Conservation (phyloP, 768 basidiomycete genomes). For the Russula abietina region DNA sequence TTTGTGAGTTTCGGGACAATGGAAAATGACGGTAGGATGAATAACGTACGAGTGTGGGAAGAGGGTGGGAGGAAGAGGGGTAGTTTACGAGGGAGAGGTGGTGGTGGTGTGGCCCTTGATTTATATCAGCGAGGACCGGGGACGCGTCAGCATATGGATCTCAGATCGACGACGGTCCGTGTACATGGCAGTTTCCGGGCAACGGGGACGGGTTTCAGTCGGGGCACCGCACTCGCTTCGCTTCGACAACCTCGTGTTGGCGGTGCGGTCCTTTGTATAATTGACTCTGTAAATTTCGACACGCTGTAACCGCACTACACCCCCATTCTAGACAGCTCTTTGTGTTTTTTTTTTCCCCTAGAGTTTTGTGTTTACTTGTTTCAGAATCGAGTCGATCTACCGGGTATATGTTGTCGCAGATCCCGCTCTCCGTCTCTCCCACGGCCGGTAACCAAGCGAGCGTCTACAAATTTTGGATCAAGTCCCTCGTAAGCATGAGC, state of each 20-base stretch:
- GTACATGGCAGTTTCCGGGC: constrained; percentile 6
- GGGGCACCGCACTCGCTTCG: not conserved
- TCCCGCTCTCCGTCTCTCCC: not conserved
- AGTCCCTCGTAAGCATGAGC: too few relatives aligned
- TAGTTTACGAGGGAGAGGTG: not conserved
- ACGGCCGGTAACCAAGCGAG: not conserved
- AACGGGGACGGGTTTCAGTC: not conserved
- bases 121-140: constrained; percentile 22
- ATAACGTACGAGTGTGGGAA: not conserved
- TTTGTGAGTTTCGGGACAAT: not conserved
- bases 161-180: constrained; percentile 17
- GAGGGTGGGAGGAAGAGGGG: not conserved
- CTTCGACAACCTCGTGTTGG: constrained; percentile 7
- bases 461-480: too few relatives aligned
- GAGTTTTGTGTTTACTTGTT: not conserved
- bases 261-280: constrained; percentile 1
- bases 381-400: not conserved
- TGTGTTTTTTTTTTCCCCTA: too few relatives aligned
- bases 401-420: not conserved
- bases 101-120: constrained; percentile 3
- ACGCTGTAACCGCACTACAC: constrained; percentile 1
- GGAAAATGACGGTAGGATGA: too few relatives aligned
- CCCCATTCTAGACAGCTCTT: not conserved
- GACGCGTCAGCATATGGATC: constrained; percentile 27
- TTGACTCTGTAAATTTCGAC: not conserved